These are phyloP conservation scores for Sarcodon sp. DNA, from an alignment of 768 basidiomycete species.

Conservation along the genomic window DNA sequence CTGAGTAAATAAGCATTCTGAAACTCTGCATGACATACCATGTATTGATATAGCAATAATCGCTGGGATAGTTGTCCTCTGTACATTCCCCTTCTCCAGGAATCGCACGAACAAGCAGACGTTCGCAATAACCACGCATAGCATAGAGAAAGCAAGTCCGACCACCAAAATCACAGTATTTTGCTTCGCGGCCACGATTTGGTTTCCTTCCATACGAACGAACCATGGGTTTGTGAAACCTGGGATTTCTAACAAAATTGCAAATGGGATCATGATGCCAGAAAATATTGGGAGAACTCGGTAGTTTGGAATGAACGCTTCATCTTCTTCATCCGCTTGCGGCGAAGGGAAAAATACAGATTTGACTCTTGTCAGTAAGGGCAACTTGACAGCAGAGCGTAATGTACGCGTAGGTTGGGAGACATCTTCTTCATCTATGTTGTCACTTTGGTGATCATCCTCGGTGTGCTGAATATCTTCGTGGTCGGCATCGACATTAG, in stretches of 20 bases:
- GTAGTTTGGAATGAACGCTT: slow-evolving; percentile 38
- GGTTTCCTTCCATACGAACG: slow-evolving; percentile 35
- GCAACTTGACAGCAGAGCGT: slow-evolving; percentile 2
- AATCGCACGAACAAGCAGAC: slow-evolving; percentile 56
- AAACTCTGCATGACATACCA: slow-evolving; percentile 24
- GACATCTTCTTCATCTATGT: slow-evolving; percentile 3
- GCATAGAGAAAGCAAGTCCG: slow-evolving; percentile 56
- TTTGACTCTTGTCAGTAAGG: slow-evolving; percentile 6
- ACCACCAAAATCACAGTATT: slow-evolving; percentile 48
- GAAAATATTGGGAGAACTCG: slow-evolving; percentile 54
- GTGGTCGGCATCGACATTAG: slow-evolving; percentile 3
- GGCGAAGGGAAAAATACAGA: slow-evolving; percentile 10
- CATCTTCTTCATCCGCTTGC: slow-evolving; percentile 12
- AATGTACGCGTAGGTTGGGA: slow-evolving; percentile 2
- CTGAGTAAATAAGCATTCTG: neutral
- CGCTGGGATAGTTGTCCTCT: slow-evolving; percentile 46
- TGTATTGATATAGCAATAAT: slow-evolving; percentile 58
- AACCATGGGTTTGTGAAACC: slow-evolving; percentile 71
- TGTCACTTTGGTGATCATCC: neutral
- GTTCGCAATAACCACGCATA: slow-evolving; percentile 57
- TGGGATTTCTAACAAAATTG: slow-evolving; percentile 74
- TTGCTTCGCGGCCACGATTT: slow-evolving; percentile 29
- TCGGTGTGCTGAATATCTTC: neutral
- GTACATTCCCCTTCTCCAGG: slow-evolving; percentile 47
- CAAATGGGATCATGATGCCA: slow-evolving; percentile 59